These are phyloP conservation scores for Physcia stellaris DNA, from an alignment of 495 filamentous ascomycete genomes.

Conservation along the genomic window DNA sequence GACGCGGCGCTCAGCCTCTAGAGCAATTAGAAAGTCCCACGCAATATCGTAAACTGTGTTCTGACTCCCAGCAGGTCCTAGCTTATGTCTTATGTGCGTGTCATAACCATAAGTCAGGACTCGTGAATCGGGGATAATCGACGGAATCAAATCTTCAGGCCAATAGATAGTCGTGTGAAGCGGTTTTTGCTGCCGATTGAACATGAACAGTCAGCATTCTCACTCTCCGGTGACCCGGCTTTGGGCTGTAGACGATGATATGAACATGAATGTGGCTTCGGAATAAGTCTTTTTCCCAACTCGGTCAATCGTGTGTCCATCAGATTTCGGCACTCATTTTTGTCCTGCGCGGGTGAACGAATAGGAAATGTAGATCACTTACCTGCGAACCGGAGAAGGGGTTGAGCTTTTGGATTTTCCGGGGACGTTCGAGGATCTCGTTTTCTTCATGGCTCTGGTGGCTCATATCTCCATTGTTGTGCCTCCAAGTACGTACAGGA, in stretches of 20 bases:
- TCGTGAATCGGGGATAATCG: slow-evolving; percentile 17
- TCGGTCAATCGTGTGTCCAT: no score
- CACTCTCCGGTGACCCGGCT: no score
- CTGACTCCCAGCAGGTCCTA: slow-evolving; percentile 15
- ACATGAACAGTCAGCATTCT: no score
- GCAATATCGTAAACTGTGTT: slow-evolving; percentile 24
- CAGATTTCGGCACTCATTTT: no score
- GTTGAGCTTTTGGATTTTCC: neutral
- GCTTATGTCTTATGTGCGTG: slow-evolving; percentile 21
- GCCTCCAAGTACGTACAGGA: slow-evolving; percentile 1
- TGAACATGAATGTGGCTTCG: no score
- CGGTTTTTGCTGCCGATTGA: no score
- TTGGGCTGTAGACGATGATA: no score
- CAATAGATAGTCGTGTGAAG: no score
- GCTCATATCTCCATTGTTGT: neutral
- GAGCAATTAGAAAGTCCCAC: slow-evolving; percentile 21
- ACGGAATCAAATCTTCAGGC: slow-evolving; percentile 25
- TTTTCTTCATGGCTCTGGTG: neutral
- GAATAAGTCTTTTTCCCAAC: no score
- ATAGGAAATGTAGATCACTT: slow-evolving; percentile 1
- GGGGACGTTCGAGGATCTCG: neutral
- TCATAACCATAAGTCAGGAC: slow-evolving; percentile 30
- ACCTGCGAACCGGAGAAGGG: neutral
- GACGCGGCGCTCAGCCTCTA: slow-evolving; percentile 19
- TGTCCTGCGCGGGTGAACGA: no score